These are phyloP conservation scores for Gonapodya prolifera DNA, from an alignment of 192 early-diverging fungal genomes.

Conservation along the genomic window DNA sequence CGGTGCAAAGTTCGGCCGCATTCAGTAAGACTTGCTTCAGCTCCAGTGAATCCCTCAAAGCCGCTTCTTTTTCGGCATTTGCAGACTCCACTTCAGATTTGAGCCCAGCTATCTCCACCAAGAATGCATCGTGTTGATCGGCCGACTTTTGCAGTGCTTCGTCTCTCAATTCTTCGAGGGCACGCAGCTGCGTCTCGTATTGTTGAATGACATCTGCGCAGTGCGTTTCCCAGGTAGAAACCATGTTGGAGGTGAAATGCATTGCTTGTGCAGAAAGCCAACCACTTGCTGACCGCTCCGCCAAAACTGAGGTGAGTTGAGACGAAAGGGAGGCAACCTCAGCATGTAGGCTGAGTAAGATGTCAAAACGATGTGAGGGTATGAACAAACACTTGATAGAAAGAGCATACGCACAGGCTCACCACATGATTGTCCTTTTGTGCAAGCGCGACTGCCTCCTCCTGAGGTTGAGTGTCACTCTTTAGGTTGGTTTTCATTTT, in stretches of 20 bases:
- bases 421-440: background rate
- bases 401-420: no score
- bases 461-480: background rate
- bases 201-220: background rate
- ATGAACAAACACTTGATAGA: no score
- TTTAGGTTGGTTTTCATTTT: background rate
- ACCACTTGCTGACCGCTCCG: background rate
- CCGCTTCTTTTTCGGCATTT: no score
- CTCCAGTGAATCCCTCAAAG: no score
- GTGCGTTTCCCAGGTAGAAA: background rate
- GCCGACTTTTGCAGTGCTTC: background rate
- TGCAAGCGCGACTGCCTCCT: background rate
- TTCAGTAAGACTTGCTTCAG: no score
- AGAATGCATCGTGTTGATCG: background rate
- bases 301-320: background rate
- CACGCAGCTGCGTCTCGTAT: background rate
- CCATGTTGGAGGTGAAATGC: background rate
- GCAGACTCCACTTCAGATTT: no score
- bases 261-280: background rate
- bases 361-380: no score
- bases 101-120: no score
- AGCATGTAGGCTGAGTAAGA: background rate
- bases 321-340: background rate
- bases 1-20: no score
- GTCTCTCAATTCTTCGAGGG: background rate